Percentiles rank a stretch among this genome's conserved stretches.
phyloP scores from a whole-genome alignment of 345 rosid genomes.

The Pugionium cornutum region DNA sequence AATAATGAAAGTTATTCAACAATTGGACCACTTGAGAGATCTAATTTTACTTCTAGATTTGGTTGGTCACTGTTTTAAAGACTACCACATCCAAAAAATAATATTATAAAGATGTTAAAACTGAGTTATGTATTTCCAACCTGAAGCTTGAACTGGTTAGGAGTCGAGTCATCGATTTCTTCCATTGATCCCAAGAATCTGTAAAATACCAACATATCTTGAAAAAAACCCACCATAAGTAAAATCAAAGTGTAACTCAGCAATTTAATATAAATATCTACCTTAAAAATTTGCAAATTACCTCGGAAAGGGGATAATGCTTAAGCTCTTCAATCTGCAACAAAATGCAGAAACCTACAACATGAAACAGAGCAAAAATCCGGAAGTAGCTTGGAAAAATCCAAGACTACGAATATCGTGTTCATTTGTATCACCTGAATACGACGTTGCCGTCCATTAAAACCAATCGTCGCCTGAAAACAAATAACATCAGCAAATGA shows the following conservation, averaged over 20 bases:
- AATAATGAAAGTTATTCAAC: slow-evolving; percentile 36
- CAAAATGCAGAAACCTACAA: slow-evolving; percentile 8
- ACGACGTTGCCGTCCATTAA: too few relatives aligned
- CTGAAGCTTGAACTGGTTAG: slow-evolving; percentile 67
- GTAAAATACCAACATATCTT: slow-evolving; percentile 90
- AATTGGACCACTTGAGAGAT: slow-evolving; percentile 64
- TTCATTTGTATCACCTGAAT: too few relatives aligned
- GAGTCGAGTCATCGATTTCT: slow-evolving; percentile 60
- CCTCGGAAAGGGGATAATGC: slow-evolving; percentile 84
- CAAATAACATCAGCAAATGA: too few relatives aligned
- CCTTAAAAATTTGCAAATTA: slow-evolving; percentile 19
- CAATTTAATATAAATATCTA: background rate
- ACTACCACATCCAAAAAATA: slow-evolving; percentile 11
- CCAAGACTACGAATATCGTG: slow-evolving; percentile 69
- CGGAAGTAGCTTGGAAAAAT: slow-evolving; percentile 34
- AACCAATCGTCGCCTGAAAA: too few relatives aligned
- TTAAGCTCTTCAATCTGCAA: slow-evolving; percentile 80
- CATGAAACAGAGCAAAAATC: background rate
- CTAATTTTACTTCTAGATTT: slow-evolving; percentile 43
- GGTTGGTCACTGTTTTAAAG: slow-evolving; percentile 52
- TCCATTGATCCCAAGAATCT: slow-evolving; percentile 86
- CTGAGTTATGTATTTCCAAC: slow-evolving; percentile 32
- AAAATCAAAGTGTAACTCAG: background rate
- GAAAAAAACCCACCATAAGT: background rate
- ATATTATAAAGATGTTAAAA: background rate